These are phyloP conservation scores for Moricandia moricandioides DNA, from an alignment of 345 rosid genomes.

Conservation along the genomic window DNA sequence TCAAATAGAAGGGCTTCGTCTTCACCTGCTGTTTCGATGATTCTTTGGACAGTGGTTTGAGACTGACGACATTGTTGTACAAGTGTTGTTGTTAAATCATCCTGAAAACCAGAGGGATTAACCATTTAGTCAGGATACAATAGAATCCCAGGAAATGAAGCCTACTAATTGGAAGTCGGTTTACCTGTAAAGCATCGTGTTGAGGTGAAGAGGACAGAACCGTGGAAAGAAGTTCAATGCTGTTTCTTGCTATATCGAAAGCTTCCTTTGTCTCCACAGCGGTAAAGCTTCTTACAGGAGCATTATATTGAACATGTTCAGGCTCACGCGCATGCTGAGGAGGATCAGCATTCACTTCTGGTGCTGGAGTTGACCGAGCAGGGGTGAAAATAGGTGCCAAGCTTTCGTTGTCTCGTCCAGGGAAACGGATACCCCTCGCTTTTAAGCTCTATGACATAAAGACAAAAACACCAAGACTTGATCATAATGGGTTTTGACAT, in stretches of 20 bases:
- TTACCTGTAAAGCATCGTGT: conserved; percentile 83
- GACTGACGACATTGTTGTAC: conserved; percentile 83
- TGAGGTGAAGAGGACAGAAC: conserved; percentile 88
- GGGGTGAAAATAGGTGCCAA: conserved; percentile 95
- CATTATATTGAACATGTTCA: conserved; percentile 43
- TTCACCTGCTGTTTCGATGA: conserved; percentile 87
- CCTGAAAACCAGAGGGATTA: conserved; percentile 44
- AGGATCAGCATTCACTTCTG: conserved; percentile 52
- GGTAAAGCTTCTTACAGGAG: conserved; percentile 57
- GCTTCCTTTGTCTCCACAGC: conserved; percentile 90
- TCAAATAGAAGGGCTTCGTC: conserved; percentile 89
- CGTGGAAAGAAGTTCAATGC: conserved; percentile 86
- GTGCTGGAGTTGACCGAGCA: conserved; percentile 65
- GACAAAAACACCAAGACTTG: conserved; percentile 12
- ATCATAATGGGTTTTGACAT: background rate
- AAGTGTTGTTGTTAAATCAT: conserved; percentile 75
- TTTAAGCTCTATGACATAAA: conserved; percentile 59
- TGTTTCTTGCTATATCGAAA: conserved; percentile 92
- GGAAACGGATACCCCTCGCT: conserved; percentile 91
- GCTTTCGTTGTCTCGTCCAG: conserved; percentile 95
- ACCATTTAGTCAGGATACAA: too few species aligned
- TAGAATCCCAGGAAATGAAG: background rate
- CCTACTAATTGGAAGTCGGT: background rate
- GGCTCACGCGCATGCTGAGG: conserved; percentile 46
- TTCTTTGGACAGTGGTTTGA: conserved; percentile 66